Evolutionary conservation across 768 basidiomycete species (phyloP).

Genomic region (Exsudoporus frostii): DNA sequence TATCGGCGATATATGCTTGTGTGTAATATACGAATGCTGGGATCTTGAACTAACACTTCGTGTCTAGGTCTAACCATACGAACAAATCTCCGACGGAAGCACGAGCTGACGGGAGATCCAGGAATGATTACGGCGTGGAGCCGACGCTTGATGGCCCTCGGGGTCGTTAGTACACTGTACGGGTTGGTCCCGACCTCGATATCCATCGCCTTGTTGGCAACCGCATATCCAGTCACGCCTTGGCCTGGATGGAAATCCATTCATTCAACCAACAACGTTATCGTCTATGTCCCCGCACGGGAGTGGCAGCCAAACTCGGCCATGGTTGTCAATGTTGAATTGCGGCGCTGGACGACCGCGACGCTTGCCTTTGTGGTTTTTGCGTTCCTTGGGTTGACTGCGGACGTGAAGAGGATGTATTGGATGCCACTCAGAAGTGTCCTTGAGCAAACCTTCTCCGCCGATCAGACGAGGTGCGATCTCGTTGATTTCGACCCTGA

Average conservation of each 20-base stretch:
- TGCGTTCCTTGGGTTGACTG: constrained; percentile 14
- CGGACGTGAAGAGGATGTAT: constrained; percentile 16
- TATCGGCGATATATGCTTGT: constrained; percentile 42
- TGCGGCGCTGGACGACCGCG: constrained; percentile 19
- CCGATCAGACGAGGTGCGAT: background rate
- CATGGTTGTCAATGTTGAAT: background rate
- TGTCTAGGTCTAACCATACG: constrained; percentile 10
- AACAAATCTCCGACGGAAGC: constrained; percentile 1
- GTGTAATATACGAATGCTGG: background rate
- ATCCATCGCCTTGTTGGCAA: constrained; percentile 4
- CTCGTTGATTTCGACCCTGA: background rate
- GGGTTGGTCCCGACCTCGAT: constrained; percentile 13
- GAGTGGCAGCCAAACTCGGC: constrained; percentile 7
- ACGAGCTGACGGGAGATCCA: background rate
- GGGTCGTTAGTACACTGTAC: constrained; percentile 5
- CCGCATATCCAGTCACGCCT: constrained; percentile 3
- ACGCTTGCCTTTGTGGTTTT: constrained; percentile 15
- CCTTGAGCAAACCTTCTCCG: background rate
- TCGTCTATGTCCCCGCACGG: constrained; percentile 4
- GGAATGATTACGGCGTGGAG: constrained; percentile 1
- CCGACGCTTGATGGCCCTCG: constrained; percentile 14
- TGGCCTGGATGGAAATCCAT: constrained; percentile 23
- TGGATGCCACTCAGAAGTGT: background rate
- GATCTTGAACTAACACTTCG: background rate
- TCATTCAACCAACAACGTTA: constrained; percentile 11